phyloP scores from a whole-genome alignment of 1,139 yeast genomes.

The Magnusiomyces paraingens region DNA sequence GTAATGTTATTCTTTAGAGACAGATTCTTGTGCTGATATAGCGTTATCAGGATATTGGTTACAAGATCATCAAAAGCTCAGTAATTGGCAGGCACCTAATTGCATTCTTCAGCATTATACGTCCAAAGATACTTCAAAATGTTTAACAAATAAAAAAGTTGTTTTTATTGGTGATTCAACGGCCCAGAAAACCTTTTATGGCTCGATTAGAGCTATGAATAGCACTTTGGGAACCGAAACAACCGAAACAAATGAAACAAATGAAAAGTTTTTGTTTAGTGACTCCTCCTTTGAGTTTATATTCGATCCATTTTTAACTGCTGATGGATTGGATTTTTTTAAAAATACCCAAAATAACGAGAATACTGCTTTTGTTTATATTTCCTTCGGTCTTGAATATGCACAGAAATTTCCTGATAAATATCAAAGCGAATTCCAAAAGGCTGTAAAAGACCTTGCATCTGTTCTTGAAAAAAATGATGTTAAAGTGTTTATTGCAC shows the following conservation, averaged over 20 bases:
- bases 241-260: slow-evolving; percentile 15
- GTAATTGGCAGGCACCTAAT: slow-evolving; percentile 23
- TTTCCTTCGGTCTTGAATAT: slow-evolving; percentile 20
- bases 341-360: slow-evolving; percentile 10
- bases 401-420: slow-evolving; percentile 18
- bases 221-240: slow-evolving; percentile 14
- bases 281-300: slow-evolving; percentile 19
- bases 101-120: slow-evolving; percentile 22
- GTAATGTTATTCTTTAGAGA: background rate
- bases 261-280: slow-evolving; percentile 15
- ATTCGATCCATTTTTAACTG: slow-evolving; percentile 24
- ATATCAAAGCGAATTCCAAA: slow-evolving; percentile 13
- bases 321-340: slow-evolving; percentile 14
- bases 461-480: slow-evolving; percentile 4
- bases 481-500: slow-evolving; percentile 14
- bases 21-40: slow-evolving; percentile 1
- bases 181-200: slow-evolving; percentile 22
- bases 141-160: slow-evolving; percentile 18
- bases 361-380: slow-evolving; percentile 17
- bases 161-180: slow-evolving; percentile 25
- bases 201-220: slow-evolving; percentile 19
- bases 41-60: slow-evolving; percentile 3
- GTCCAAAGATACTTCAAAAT: slow-evolving; percentile 16
- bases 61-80: slow-evolving; percentile 12
- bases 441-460: slow-evolving; percentile 16